Evolutionary conservation across 208 protist species (phyloP).

Genomic region (Porcisia deanei): DNA sequence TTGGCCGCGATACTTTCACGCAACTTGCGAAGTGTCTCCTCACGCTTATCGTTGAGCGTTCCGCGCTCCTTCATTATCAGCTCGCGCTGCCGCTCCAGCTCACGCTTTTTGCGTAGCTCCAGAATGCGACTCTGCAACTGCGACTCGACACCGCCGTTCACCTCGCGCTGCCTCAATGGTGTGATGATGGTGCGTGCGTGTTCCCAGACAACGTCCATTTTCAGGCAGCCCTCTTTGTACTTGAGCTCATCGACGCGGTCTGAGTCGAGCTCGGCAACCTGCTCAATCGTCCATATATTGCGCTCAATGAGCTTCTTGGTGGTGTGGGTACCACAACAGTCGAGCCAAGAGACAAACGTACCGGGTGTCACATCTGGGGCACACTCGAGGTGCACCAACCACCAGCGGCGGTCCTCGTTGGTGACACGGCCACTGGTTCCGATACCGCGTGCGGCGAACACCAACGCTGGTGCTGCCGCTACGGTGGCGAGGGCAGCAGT

Average conservation of each 20-base stretch:
- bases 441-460: constrained; percentile 20
- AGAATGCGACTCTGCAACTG: constrained; percentile 80
- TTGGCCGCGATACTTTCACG: constrained; percentile 80
- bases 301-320: constrained; percentile 91
- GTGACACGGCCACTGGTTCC: constrained; percentile 75
- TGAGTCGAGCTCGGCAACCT: constrained; percentile 80
- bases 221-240: constrained; percentile 89
- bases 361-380: constrained; percentile 81
- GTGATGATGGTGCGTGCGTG: constrained; percentile 87
- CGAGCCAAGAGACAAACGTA: constrained; percentile 86
- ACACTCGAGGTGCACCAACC: constrained; percentile 88
- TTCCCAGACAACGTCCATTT: constrained; percentile 90
- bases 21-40: constrained; percentile 74
- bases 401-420: constrained; percentile 89
- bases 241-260: constrained; percentile 88
- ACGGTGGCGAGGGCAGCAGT: neutral
- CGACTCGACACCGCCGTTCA: constrained; percentile 73
- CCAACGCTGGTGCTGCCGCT: neutral
- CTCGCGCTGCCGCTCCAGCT: constrained; percentile 80
- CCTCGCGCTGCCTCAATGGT: constrained; percentile 65
- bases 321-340: constrained; percentile 90
- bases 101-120: constrained; percentile 86
- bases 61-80: constrained; percentile 63
- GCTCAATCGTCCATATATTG: constrained; percentile 91
- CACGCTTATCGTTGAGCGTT: constrained; percentile 56